phyloP scores from a whole-genome alignment of 768 basidiomycete species.

The Paxillus rubicundulus region DNA sequence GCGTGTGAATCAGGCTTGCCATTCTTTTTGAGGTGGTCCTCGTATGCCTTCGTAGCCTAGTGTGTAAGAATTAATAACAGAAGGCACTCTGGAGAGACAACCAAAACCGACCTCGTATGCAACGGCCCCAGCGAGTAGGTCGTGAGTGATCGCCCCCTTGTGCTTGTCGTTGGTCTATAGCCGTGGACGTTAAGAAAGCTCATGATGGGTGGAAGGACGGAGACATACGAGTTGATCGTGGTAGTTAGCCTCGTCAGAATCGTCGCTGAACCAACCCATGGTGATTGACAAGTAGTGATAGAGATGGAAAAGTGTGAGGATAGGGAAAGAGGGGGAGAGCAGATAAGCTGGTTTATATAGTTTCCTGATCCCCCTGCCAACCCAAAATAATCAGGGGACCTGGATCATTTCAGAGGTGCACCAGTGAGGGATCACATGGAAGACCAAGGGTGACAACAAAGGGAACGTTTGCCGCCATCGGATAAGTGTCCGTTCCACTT shows the following conservation, averaged over 20 bases:
- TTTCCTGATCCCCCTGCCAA: conserved; percentile 11
- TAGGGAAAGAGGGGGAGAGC: not conserved
- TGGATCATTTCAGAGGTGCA: no score
- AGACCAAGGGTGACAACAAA: not conserved
- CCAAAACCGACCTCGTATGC: conserved; percentile 15
- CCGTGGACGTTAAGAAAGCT: not conserved
- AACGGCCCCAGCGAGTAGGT: conserved; percentile 16
- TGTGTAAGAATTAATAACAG: not conserved
- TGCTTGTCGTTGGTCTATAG: conserved; percentile 1
- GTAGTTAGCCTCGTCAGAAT: not conserved
- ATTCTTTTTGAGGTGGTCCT: conserved; percentile 8
- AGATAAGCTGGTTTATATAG: conserved; percentile 19
- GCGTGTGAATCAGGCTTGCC: conserved; percentile 22
- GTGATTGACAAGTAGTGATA: not conserved
- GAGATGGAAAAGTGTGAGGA: not conserved
- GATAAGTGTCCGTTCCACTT: conserved; percentile 9
- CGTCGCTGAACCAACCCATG: not conserved
- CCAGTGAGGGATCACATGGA: not conserved
- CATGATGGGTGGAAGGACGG: conserved; percentile 8
- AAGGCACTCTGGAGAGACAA: not conserved
- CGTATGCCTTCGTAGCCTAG: conserved; percentile 19
- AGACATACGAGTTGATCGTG: not conserved
- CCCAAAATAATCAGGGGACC: conserved; percentile 7
- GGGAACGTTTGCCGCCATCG: not conserved
- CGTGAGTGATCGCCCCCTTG: conserved; percentile 16